Evolutionary conservation across 1,139 yeast species (phyloP), one percentile per base, ranked within the genome.

Genomic region (Wickerhamomyces sp.): DNA sequence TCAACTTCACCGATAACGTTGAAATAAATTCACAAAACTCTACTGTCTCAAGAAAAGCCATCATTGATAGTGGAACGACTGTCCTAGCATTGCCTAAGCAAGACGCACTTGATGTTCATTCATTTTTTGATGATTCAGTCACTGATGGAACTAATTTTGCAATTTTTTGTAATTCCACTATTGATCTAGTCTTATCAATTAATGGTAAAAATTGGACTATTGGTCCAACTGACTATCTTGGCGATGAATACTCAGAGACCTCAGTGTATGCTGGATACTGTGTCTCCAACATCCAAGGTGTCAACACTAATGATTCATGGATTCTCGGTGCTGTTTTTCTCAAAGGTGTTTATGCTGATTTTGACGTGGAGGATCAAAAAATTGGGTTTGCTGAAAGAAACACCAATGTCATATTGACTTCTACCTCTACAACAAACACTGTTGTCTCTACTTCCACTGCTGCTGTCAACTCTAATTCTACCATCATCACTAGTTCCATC

Each of bases 1-100:
- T 71, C n/a, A 51, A 56, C 6, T 72, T 73, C 43, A 59, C 62
- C 39, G 39, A 55, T 11, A 45, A 61, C 9, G 47, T 51, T n/a
- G 52, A 47, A 38, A 47, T 59, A 29, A 49, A 59, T 32, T 47
- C 47, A 8, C 18, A 7, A 5, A 47, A 45, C 36, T 42, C 59
- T 11, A 62, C 61, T 0, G 23, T 52, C 10, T 53, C 63, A 27
- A 67, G 81, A 60, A 58, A 65, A 5, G 82, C 79, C 6, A 69
- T 81, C 38, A 67, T 82, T 29, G 90, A 82, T 57, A 78, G 86
- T 11, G 89, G 88, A 15, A 81, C 88, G 2, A 81, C 88, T 0
- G 76, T 84, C 3, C 62, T 81, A 27, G 78, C 79, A 7, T 63
- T 80, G 43, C 81, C 86, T 3, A 63, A 73, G n/a, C 64, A 62